Conservation (phyloP, 2,329 filamentous ascomycete genomes). For the Arthrinium phaeospermum region DNA sequence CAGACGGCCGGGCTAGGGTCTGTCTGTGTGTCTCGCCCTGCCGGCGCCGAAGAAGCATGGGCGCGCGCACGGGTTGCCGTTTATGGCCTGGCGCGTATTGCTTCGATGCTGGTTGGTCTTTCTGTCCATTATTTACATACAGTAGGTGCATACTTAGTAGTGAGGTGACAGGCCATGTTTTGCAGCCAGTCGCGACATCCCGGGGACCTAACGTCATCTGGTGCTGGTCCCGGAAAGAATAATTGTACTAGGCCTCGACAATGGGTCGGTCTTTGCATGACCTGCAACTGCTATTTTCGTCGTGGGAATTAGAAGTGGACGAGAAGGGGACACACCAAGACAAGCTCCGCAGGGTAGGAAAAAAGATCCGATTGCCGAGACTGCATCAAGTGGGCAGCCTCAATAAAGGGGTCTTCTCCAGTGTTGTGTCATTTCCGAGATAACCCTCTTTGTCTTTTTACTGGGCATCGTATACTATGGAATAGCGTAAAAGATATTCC, state of each 20-base stretch:
- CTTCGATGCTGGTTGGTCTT: background rate
- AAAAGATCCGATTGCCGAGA: conserved; percentile 1
- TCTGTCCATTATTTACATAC: background rate
- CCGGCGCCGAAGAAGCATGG: conserved; percentile 10
- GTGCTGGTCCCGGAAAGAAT: background rate
- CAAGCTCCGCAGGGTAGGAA: background rate
- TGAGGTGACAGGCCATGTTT: background rate
- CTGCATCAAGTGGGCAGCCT: background rate
- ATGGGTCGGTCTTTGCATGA: conserved; percentile 15
- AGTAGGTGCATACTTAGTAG: background rate
- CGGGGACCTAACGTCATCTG: background rate
- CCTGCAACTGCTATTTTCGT: conserved; percentile 5
- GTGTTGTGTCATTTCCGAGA: background rate
- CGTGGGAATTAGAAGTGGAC: background rate
- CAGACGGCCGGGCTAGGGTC: background rate
- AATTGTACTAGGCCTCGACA: background rate
- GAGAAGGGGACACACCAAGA: background rate
- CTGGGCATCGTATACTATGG: background rate
- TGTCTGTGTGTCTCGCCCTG: background rate
- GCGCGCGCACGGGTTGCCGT: background rate
- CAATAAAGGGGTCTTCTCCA: background rate
- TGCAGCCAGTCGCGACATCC: background rate
- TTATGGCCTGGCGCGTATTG: background rate
- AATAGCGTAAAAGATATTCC: background rate
- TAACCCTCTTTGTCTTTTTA: background rate